Base-by-base conservation (phyloP, 2,329 filamentous ascomycete genomes). In the Epicoccum nigrum region DNA sequence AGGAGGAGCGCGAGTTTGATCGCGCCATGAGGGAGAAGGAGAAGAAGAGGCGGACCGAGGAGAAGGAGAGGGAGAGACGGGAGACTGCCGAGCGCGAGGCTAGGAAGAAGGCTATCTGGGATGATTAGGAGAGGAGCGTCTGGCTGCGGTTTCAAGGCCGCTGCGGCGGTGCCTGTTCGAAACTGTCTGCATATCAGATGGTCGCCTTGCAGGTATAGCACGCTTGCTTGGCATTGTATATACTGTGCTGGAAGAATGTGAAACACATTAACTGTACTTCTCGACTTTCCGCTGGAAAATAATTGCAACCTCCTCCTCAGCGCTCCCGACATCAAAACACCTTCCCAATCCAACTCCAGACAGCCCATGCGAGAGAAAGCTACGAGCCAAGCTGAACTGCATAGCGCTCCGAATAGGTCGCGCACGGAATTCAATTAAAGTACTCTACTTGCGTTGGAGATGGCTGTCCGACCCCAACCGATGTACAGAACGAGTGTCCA, bases 1-100 rank as follows among this genome's bases (percentile, higher is more conserved):
- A 95, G 56, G 92, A 97, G 76, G 89, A 96, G 79, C 83, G 82
- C 63, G 89, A 90, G 45, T 97, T 94, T 71, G 92, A 97, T 65
- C 84, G 82, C 60, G 87, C 89, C 1, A 79, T 94, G 54, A 85
- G 87, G 64, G 89, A 96, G 74, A 89, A 93, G 76, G 93, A 96
- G 79, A 86, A 85, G 65, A 92, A 86, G 78, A 83, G 84, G 62
- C 79, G 86, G 52, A 89, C 92, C 51, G 83, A 85, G 63, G 90
- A 92, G 72, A 86, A 81, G 67, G 85, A 85, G 49, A 83, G 84
- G 50, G 84, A 86, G 72, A 83, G 77, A 58, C 80, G 77, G 64
- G 82, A 82, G 58, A 84, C 84, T 64, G 83, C 87, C 65, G 84
- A 85, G 27, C 79, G 78, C 37, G 88, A 93, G 69, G 84, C 81